Evolutionary conservation across 768 basidiomycete species (phyloP).

Genomic region (Trametes sanguinea): DNA sequence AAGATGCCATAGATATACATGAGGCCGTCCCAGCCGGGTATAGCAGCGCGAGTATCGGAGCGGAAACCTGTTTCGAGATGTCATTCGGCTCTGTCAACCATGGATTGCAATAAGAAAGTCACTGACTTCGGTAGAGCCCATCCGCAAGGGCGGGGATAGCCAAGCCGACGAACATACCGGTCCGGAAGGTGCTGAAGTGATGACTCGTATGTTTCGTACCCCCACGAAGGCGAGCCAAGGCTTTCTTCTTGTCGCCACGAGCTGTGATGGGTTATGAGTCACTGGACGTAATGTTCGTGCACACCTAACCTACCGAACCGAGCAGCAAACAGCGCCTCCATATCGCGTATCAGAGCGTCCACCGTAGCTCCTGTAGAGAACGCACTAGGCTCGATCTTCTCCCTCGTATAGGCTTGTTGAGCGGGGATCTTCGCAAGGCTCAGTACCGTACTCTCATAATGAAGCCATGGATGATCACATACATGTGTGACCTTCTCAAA

Average conservation of each 20-base stretch:
- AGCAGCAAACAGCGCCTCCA: slow-evolving; percentile 75
- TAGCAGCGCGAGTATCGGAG: slow-evolving; percentile 46
- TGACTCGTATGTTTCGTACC: slow-evolving; percentile 53
- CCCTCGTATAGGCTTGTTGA: slow-evolving; percentile 76
- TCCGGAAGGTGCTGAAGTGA: slow-evolving; percentile 72
- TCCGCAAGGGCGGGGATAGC: slow-evolving; percentile 66
- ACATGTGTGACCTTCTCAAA: slow-evolving; percentile 81
- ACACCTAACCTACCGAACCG: slow-evolving; percentile 63
- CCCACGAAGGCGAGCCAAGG: slow-evolving; percentile 65
- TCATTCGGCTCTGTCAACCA: too few relatives aligned
- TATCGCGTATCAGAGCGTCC: slow-evolving; percentile 66
- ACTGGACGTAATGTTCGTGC: too few relatives aligned
- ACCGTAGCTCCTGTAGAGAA: slow-evolving; percentile 68
- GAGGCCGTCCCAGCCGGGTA: slow-evolving; percentile 74
- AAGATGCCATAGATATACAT: slow-evolving; percentile 79
- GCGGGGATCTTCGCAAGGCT: slow-evolving; percentile 54
- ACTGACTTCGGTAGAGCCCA: slow-evolving; percentile 65
- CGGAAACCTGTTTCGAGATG: slow-evolving; percentile 50
- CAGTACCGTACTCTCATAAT: background rate
- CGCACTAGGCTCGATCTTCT: slow-evolving; percentile 69
- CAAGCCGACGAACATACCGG: slow-evolving; percentile 72
- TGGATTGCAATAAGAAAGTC: background rate
- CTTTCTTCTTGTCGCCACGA: slow-evolving; percentile 77
- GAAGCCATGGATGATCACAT: slow-evolving; percentile 7
- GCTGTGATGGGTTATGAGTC: slow-evolving; percentile 32